Base-by-base conservation (phyloP, 495 filamentous ascomycete genomes). In the Trichocladium antarcticum region DNA sequence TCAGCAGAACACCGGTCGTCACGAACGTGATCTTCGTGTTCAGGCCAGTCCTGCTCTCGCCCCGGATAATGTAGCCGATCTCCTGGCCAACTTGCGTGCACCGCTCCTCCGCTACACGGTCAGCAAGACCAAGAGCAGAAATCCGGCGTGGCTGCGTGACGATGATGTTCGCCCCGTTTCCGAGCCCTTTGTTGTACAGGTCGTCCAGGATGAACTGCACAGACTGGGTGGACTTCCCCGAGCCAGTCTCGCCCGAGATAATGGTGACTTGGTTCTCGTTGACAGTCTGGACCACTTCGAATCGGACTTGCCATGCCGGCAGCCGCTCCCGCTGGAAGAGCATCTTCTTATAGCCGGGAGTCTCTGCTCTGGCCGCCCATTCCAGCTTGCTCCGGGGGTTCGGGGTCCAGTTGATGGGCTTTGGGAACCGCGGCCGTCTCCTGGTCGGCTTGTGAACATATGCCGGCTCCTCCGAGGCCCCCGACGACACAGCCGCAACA, bases 131-230 rank as follows among this genome's bases (percentile, higher is more conserved):
- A 3, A 98, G 72, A 4, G 93, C 93, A 16, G 90, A 96, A 49
- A 98, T 98, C 57, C 92, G 78, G 34, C 92, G 80, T 3, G 92
- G 92, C 63, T 98, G 92, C 1, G 92, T 97, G 58, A 92, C 95
- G 49, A 98, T 80, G 38, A 98, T 95, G 53, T 89, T 95, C n/a
- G 85, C 84, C 14, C 74, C 73, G 5, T 74, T 77, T 8, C 92
- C 92, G 12, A 92, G 70, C 12, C 80, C 74, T 20, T 76, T 74
- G 54, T 78, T 68, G 57, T 96, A 95, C 59, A 98, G 72, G 57
- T 96, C 87, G 57, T 98, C 92, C 6, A 98, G 72, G 19, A 98
- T 73, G 63, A 97, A 98, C 62, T 98, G 92, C 4, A 96, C 92
- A 11, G 87, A 87, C 64, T 98, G 92, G 1, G 92, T 98, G 46